Percentiles rank a stretch among this genome's conserved stretches.
Evolutionary conservation across 1,284 basidiomycete species (phyloP).

Genomic region (Dichomitus squalens): DNA sequence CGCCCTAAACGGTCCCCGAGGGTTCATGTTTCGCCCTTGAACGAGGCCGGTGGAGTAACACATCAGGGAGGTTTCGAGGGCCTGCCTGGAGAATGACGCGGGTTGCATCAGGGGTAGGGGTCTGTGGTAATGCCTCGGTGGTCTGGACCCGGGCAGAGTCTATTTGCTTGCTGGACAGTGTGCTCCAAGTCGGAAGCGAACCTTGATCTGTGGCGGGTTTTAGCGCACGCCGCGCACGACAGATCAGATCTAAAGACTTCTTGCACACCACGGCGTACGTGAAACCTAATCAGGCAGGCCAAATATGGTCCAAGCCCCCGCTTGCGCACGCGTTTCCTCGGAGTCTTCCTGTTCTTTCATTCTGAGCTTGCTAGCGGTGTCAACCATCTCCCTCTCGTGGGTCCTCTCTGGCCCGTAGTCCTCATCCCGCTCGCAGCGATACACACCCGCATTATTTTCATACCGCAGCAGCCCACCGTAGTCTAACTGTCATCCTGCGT

Average conservation of each 20-base stretch:
- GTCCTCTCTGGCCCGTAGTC: no score
- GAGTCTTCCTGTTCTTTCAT: background rate
- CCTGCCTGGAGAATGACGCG: background rate
- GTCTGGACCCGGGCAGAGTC: constrained; percentile 5
- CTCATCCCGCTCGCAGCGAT: background rate
- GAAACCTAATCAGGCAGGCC: constrained; percentile 13
- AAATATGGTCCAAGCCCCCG: no score
- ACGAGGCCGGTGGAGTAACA: background rate
- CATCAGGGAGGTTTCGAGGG: background rate
- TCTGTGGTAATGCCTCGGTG: background rate
- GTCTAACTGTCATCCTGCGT: background rate
- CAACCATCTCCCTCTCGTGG: background rate
- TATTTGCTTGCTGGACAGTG: constrained; percentile 11
- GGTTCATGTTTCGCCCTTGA: background rate
- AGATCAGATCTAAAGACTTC: constrained; percentile 12
- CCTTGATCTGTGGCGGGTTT: background rate
- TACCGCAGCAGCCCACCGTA: background rate
- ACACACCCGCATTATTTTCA: background rate
- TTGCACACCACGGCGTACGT: background rate
- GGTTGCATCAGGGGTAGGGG: background rate
- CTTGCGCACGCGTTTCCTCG: no score
- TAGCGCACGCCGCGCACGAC: constrained; percentile 3
- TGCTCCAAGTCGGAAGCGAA: background rate
- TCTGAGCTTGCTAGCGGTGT: background rate
- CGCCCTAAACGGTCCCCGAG: background rate